These are phyloP conservation scores for Westerdykella aurantiaca DNA, from an alignment of 2,329 filamentous ascomycete genomes.

Conservation along the genomic window DNA sequence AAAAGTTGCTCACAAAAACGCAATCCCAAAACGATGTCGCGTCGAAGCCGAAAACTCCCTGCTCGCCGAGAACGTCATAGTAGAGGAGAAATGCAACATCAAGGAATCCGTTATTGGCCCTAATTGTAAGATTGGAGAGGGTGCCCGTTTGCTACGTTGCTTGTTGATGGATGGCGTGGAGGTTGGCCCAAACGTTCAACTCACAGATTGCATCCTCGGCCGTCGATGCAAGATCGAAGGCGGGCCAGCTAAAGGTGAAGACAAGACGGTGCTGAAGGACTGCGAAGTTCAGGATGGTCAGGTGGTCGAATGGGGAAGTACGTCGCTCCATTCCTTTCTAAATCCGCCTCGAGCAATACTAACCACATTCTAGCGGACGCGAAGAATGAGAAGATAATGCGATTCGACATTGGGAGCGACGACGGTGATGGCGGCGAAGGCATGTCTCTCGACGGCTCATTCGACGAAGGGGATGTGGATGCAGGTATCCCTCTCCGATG, in stretches of 20 bases:
- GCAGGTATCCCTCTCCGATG: not conserved
- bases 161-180: conserved; percentile 88
- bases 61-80: conserved; percentile 79
- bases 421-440: conserved; percentile 29
- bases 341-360: not conserved
- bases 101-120: conserved; percentile 87
- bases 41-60: conserved; percentile 78
- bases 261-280: conserved; percentile 61
- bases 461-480: not conserved
- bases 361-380: conserved; percentile 40
- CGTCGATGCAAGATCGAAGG: conserved; percentile 77
- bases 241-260: conserved; percentile 49
- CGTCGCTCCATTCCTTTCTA: conserved; percentile 12
- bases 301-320: conserved; percentile 69
- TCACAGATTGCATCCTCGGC: conserved; percentile 84
- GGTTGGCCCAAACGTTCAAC: conserved; percentile 74
- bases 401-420: conserved; percentile 39
- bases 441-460: not conserved
- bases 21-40: conserved; percentile 72
- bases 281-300: conserved; percentile 88
- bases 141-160: conserved; percentile 82
- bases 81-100: conserved; percentile 85
- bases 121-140: conserved; percentile 77
- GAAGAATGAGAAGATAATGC: conserved; percentile 59
- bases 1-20: conserved; percentile 79